Percentiles rank a stretch among this genome's conserved stretches.
These are phyloP conservation scores for Aureobasidium sp. DNA, from an alignment of 2,329 filamentous ascomycete genomes.

Conservation along the genomic window DNA sequence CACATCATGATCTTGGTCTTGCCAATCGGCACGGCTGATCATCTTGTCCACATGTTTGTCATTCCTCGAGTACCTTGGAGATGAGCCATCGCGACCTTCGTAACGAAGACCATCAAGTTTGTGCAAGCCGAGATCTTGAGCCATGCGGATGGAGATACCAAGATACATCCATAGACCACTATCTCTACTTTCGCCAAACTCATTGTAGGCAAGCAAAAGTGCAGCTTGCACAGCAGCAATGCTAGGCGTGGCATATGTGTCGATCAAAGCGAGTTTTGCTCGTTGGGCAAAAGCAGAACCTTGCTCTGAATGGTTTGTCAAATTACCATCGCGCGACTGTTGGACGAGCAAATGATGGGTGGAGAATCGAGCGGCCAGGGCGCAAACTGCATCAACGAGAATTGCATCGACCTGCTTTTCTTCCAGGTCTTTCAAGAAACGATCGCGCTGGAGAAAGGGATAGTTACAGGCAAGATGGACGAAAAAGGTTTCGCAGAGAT, in stretches of 20 bases:
- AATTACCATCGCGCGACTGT: constrained; percentile 44
- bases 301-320: constrained; percentile 51
- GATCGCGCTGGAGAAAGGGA: constrained; percentile 67
- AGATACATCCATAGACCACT: constrained; percentile 93
- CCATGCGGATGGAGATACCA: constrained; percentile 78
- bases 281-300: constrained; percentile 73
- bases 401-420: constrained; percentile 80
- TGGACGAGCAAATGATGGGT: constrained; percentile 47
- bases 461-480: constrained; percentile 76
- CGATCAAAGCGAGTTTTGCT: constrained; percentile 74
- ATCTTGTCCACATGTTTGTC: constrained; percentile 44
- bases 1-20: constrained; percentile 32
- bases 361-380: constrained; percentile 74
- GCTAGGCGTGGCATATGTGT: constrained; percentile 75
- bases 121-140: constrained; percentile 71
- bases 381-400: constrained; percentile 78
- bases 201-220: constrained; percentile 76
- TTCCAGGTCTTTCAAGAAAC: constrained; percentile 67
- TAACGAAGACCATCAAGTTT: constrained; percentile 68
- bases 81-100: constrained; percentile 49
- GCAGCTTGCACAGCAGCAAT: constrained; percentile 80
- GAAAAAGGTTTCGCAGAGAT: constrained; percentile 76
- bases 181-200: constrained; percentile 82
- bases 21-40: constrained; percentile 35
- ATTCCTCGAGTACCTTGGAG: constrained; percentile 40